These are phyloP conservation scores for Phytophthora fragariaefolia DNA, from an alignment of 352 stramenopile species.

Conservation along the genomic window DNA sequence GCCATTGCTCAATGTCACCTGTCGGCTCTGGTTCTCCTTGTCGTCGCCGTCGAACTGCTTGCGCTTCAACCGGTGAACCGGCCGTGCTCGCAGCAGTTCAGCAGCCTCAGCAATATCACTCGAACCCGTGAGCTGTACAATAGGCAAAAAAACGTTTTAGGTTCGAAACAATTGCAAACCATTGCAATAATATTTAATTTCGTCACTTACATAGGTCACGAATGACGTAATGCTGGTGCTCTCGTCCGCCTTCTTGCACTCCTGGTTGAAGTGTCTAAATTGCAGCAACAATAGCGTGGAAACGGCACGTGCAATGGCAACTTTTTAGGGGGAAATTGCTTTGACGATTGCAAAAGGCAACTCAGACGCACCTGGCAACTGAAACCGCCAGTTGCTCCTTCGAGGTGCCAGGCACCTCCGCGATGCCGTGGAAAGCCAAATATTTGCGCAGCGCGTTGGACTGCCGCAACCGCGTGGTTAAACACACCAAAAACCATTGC, in stretches of 20 bases:
- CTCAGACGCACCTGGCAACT: conserved; percentile 57
- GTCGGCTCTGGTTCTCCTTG: conserved; percentile 45
- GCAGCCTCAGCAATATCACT: conserved; percentile 24
- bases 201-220: conserved; percentile 61
- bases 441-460: conserved; percentile 70
- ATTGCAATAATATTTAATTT: neutral
- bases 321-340: neutral
- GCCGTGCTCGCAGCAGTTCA: conserved; percentile 15
- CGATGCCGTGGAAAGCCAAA: conserved; percentile 67
- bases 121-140: conserved; percentile 35
- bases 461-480: conserved; percentile 23
- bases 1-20: conserved; percentile 3
- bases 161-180: neutral
- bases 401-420: conserved; percentile 55
- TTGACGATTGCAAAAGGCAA: neutral
- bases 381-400: conserved; percentile 62
- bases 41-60: conserved; percentile 27
- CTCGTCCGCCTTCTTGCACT: conserved; percentile 69
- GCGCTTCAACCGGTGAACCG: conserved; percentile 20
- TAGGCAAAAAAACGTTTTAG: neutral
- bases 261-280: conserved; percentile 71
- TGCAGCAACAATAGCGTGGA: conserved; percentile 7
- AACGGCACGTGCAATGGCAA: conserved; percentile 2
- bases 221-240: conserved; percentile 69
- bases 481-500: conserved; percentile 14